These are phyloP conservation scores for Puya raimondii DNA, from an alignment of 176 grass and related monocot species.

Conservation along the genomic window DNA sequence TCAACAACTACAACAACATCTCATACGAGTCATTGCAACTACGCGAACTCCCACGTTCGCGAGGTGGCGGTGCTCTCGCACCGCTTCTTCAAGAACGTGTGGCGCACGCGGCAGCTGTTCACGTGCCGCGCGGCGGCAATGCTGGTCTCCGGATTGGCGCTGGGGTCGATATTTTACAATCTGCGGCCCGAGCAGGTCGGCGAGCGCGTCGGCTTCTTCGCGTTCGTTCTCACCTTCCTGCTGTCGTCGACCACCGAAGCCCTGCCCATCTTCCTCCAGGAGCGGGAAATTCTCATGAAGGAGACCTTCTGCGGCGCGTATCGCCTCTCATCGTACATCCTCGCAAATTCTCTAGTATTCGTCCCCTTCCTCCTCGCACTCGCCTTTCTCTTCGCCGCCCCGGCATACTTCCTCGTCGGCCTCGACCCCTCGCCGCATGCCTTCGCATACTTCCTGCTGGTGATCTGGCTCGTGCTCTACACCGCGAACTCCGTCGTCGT, in stretches of 20 bases:
- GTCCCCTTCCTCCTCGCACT: constrained; percentile 56
- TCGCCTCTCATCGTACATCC: constrained; percentile 50
- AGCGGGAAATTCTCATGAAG: constrained; percentile 73
- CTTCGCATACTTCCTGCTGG: constrained; percentile 54
- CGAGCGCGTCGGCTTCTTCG: constrained; percentile 42
- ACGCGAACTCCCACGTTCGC: constrained; percentile 32
- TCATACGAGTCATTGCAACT: constrained; percentile 12
- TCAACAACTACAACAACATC: not conserved
- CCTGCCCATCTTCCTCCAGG: constrained; percentile 14
- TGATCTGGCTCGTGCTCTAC: constrained; percentile 72
- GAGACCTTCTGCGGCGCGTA: constrained; percentile 61
- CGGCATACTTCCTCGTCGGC: constrained; percentile 62
- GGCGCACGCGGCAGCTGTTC: constrained; percentile 60
- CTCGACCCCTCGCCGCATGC: constrained; percentile 29
- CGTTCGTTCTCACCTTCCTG: not conserved
- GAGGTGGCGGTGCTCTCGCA: constrained; percentile 54
- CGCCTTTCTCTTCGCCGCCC: constrained; percentile 49
- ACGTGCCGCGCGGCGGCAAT: constrained; percentile 53
- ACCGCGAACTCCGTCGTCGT: constrained; percentile 73
- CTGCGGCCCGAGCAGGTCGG: constrained; percentile 46
- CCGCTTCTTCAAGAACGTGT: constrained; percentile 62
- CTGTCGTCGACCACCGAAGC: constrained; percentile 2
- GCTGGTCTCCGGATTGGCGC: constrained; percentile 39
- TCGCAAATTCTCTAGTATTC: constrained; percentile 57
- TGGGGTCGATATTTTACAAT: constrained; percentile 68